Evolutionary conservation across 306 rosid genomes (phyloP).

Genomic region (Geum urbanum): DNA sequence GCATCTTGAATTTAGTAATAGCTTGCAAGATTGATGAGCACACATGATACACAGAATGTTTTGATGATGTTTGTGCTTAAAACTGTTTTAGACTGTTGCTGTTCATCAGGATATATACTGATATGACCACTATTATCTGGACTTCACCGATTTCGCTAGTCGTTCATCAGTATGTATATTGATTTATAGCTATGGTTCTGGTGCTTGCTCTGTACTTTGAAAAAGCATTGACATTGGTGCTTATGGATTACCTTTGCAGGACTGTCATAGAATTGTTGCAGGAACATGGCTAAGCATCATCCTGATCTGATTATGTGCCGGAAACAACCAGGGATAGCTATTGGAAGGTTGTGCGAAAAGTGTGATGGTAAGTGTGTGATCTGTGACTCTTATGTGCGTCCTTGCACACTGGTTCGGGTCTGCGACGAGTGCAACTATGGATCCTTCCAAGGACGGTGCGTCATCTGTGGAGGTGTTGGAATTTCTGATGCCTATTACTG

Average conservation of each 20-base stretch:
- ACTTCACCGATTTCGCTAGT: too few species aligned
- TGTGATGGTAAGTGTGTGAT: slow-evolving; percentile 91
- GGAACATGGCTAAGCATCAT: slow-evolving; percentile 81
- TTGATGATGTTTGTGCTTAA: neutral
- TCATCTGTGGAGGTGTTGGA: slow-evolving; percentile 93
- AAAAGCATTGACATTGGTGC: neutral
- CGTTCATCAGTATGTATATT: too few species aligned
- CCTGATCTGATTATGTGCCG: slow-evolving; percentile 94
- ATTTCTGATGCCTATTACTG: slow-evolving; percentile 93
- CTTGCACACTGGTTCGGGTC: slow-evolving; percentile 86
- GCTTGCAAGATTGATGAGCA: neutral
- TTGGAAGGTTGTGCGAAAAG: slow-evolving; percentile 79
- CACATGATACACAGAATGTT: neutral
- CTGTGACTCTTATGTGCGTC: slow-evolving; percentile 83
- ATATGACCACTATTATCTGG: neutral
- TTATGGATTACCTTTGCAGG: neutral
- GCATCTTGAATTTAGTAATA: neutral
- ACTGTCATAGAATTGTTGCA: neutral
- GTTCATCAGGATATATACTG: neutral
- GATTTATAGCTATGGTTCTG: neutral
- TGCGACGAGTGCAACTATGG: slow-evolving; percentile 87
- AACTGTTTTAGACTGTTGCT: neutral
- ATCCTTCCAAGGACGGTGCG: slow-evolving; percentile 80
- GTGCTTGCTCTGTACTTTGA: neutral
- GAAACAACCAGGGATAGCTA: slow-evolving; percentile 91